Percentiles rank a stretch among this genome's conserved stretches.
Conservation (phyloP, 306 rosid genomes). For the Fagus sylvatica region DNA sequence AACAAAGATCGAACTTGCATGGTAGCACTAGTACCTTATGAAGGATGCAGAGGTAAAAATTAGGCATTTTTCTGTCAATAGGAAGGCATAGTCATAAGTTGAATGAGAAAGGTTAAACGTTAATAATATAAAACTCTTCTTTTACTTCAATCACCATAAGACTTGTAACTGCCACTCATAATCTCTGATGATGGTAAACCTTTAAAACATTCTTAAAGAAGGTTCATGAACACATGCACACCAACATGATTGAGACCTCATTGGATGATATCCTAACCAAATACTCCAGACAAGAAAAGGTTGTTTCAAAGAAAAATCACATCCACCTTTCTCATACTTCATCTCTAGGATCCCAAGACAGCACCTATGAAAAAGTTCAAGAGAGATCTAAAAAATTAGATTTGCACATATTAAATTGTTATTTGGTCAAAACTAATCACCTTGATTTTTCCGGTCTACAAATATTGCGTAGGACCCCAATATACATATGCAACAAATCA, state of each 20-base stretch:
- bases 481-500: constrained; percentile 7
- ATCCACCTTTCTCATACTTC: constrained; percentile 26
- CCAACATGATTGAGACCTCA: neutral
- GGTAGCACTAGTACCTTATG: too few relatives aligned
- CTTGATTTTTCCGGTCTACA: constrained; percentile 21
- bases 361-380: neutral
- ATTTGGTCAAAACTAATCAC: constrained; percentile 37
- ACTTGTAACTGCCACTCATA: neutral
- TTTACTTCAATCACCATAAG: too few relatives aligned
- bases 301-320: constrained; percentile 2
- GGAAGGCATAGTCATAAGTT: too few relatives aligned
- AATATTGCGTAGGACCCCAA: constrained; percentile 25
- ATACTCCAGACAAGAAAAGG: neutral
- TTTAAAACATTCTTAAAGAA: neutral
- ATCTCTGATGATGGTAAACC: neutral
- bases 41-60: too few relatives aligned
- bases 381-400: constrained; percentile 14
- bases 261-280: neutral
- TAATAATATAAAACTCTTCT: too few relatives aligned
- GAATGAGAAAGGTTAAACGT: too few relatives aligned
- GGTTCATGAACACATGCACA: neutral
- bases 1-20: too few relatives aligned
- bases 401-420: constrained; percentile 25
- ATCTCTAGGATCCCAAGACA: constrained; percentile 31
- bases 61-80: too few relatives aligned